phyloP scores from a whole-genome alignment of 164 flowering plant genomes.

The Akebia trifoliata region DNA sequence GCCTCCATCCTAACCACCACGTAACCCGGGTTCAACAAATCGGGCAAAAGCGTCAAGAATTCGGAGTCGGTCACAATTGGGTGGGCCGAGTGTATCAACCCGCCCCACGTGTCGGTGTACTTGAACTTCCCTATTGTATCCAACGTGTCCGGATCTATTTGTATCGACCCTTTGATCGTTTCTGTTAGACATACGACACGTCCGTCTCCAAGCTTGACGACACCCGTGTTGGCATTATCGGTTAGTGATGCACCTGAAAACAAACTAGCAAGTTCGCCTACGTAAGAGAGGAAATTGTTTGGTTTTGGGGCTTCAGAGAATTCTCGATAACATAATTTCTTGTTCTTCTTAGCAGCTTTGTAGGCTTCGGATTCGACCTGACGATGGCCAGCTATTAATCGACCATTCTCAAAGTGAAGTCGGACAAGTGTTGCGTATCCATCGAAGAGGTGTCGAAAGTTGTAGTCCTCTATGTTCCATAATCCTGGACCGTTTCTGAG shows the following conservation, averaged over 20 bases:
- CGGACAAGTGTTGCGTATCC: slow-evolving; percentile 88
- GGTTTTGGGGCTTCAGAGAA: slow-evolving; percentile 83
- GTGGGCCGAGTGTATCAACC: slow-evolving; percentile 87
- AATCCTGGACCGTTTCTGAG: slow-evolving; percentile 91
- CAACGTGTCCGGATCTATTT: slow-evolving; percentile 65
- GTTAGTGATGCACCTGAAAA: slow-evolving; percentile 90
- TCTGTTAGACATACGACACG: slow-evolving; percentile 91
- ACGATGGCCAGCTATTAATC: slow-evolving; percentile 65
- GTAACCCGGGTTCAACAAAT: slow-evolving; percentile 81
- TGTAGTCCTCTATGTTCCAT: slow-evolving; percentile 83
- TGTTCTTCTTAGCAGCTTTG: slow-evolving; percentile 64
- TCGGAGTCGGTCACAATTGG: slow-evolving; percentile 82
- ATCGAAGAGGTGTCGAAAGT: slow-evolving; percentile 94
- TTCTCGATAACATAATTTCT: slow-evolving; percentile 75
- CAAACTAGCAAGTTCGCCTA: slow-evolving; percentile 66
- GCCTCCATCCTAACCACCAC: slow-evolving; percentile 84
- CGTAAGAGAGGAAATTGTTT: slow-evolving; percentile 54
- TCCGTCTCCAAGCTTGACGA: slow-evolving; percentile 75
- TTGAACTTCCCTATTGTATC: slow-evolving; percentile 78
- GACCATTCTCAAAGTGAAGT: slow-evolving; percentile 68
- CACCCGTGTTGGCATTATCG: slow-evolving; percentile 96
- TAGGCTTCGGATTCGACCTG: slow-evolving; percentile 89
- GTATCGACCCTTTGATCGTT: slow-evolving; percentile 81
- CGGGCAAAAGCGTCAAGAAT: slow-evolving; percentile 75
- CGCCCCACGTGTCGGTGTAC: slow-evolving; percentile 57